Conservation (phyloP, 306 rosid genomes). For the Quercus gilva region DNA sequence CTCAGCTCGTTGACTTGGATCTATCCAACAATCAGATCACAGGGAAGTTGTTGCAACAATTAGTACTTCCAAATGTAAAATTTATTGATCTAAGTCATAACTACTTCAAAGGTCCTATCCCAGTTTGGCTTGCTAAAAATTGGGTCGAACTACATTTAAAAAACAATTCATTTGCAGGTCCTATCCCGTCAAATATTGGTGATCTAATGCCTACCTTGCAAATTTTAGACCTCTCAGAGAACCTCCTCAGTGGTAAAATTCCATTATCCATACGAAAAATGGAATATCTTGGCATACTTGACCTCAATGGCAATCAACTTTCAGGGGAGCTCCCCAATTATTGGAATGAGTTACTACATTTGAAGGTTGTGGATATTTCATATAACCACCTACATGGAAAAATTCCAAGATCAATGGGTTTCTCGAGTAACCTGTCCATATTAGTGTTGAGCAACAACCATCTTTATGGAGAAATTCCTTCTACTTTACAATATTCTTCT, state of each 20-base stretch:
- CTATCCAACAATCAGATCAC: constrained; percentile 11
- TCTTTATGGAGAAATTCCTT: constrained; percentile 13
- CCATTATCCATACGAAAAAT: not conserved
- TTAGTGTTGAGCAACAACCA: constrained; percentile 5
- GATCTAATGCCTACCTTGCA: not conserved
- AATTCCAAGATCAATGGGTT: not conserved
- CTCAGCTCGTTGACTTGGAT: not conserved
- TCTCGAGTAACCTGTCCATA: not conserved
- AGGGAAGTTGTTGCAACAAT: not conserved
- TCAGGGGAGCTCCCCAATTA: constrained; percentile 4
- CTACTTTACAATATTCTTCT: not conserved
- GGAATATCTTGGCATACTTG: accelerated
- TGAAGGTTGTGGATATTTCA: not conserved
- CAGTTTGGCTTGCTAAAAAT: no score
- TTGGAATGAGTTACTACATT: not conserved
- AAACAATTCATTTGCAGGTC: constrained; percentile 8
- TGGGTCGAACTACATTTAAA: not conserved
- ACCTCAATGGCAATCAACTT: not conserved
- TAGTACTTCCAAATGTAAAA: not conserved
- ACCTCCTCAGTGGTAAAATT: constrained; percentile 6
- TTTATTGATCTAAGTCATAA: not conserved
- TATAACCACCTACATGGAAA: not conserved
- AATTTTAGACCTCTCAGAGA: not conserved
- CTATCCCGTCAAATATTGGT: constrained; percentile 13
- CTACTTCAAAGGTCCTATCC: no score